Percentiles rank a stretch among this genome's conserved stretches.
phyloP scores from a whole-genome alignment of 1,139 yeast genomes.

The Pneumocystis murina region DNA sequence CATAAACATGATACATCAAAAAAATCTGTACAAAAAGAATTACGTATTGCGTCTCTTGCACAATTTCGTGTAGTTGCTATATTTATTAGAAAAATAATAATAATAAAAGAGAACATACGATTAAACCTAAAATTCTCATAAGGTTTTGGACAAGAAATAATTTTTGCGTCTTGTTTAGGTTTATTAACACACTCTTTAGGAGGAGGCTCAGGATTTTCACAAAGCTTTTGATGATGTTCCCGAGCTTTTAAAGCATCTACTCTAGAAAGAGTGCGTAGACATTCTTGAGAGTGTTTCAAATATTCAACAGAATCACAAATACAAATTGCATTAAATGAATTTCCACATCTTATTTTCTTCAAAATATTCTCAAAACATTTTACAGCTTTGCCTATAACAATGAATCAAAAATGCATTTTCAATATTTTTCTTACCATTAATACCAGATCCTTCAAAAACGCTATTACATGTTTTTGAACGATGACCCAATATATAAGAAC shows the following conservation, averaged over 20 bases:
- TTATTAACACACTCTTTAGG: not conserved
- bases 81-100: not conserved
- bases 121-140: not conserved
- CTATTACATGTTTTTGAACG: not conserved
- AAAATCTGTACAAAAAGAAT: not conserved
- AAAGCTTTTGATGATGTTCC: not conserved
- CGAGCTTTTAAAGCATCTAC: not conserved
- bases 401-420: not conserved
- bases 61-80: not conserved
- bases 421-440: not conserved
- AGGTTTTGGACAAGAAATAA: not conserved
- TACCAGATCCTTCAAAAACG: not conserved
- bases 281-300: not conserved
- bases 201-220: not conserved
- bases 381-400: not conserved
- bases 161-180: not conserved
- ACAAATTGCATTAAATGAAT: not conserved
- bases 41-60: not conserved
- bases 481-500: not conserved
- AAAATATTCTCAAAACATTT: not conserved
- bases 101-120: not conserved
- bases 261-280: not conserved
- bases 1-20: not conserved
- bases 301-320: not conserved
- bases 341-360: not conserved